Evolutionary conservation across 2,329 filamentous ascomycete genomes (phyloP).

Genomic region (Colletotrichum horii): DNA sequence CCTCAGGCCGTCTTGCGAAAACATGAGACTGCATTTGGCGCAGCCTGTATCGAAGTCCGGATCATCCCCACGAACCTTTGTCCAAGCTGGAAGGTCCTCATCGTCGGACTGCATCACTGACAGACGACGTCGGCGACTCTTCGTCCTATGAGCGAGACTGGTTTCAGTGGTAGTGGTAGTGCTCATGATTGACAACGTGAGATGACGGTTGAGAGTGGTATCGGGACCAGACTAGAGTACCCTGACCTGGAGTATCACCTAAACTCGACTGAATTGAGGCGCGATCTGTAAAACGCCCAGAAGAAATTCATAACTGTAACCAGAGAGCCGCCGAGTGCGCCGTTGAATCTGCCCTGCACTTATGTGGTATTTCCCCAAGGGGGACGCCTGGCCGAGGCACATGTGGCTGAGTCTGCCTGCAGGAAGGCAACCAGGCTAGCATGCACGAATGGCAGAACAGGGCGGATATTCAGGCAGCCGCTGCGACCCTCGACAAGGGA

Average conservation of each 20-base stretch:
- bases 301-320: rapidly evolving
- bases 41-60: not conserved
- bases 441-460: not conserved
- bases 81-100: no score
- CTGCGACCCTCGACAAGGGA: not conserved
- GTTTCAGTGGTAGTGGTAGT: no score
- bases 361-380: not conserved
- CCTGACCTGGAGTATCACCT: no score
- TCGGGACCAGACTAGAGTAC: no score
- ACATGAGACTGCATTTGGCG: not conserved
- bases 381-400: not conserved
- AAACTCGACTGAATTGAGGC: no score
- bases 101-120: no score
- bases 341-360: not conserved
- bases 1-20: not conserved
- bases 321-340: not conserved
- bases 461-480: not conserved
- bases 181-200: not conserved
- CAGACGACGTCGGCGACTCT: no score
- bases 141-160: no score
- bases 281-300: no score
- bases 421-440: conserved; percentile 1
- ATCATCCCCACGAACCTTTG: no score
- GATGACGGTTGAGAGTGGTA: not conserved
- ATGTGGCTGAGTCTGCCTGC: not conserved